These are phyloP conservation scores for Sporobolomyces roseus DNA, from an alignment of 768 basidiomycete genomes.

Conservation along the genomic window DNA sequence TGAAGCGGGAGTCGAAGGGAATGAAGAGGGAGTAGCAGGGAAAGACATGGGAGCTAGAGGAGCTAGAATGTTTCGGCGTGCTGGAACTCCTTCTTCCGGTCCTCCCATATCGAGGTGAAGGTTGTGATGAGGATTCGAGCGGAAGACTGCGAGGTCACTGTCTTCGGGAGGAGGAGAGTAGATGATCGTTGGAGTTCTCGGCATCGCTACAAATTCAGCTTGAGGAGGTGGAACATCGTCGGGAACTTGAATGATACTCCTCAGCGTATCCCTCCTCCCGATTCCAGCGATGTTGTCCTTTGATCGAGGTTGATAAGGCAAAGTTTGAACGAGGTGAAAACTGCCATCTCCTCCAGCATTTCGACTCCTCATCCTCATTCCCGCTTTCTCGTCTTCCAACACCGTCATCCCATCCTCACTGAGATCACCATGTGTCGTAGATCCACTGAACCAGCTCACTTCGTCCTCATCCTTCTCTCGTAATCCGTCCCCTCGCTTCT, in stretches of 20 bases:
- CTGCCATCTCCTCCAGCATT: background rate
- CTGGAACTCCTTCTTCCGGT: background rate
- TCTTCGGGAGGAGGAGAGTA: constrained; percentile 18
- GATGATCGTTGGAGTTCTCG: constrained; percentile 22
- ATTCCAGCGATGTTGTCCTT: constrained; percentile 22
- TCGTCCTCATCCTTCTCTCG: constrained; percentile 28
- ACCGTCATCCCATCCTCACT: constrained; percentile 1
- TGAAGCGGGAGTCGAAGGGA: background rate
- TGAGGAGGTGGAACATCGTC: constrained; percentile 9
- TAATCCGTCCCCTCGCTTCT: too few relatives aligned
- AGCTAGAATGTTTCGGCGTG: constrained; percentile 14
- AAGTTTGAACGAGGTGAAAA: constrained; percentile 17
- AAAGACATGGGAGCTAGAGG: constrained; percentile 10
- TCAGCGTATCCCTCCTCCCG: constrained; percentile 17
- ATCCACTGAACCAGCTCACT: constrained; percentile 27
- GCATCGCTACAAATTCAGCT: constrained; percentile 24
- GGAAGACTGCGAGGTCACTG: constrained; percentile 13
- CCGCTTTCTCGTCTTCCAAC: background rate
- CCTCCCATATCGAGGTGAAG: too few relatives aligned
- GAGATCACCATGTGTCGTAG: constrained; percentile 15
- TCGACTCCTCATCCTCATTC: constrained; percentile 5
- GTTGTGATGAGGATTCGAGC: background rate
- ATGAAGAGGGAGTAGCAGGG: constrained; percentile 17
- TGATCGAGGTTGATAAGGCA: background rate
- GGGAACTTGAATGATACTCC: constrained; percentile 12